These are phyloP conservation scores for Podospora pseudoanserina DNA, from an alignment of 495 filamentous ascomycete species.

Conservation along the genomic window DNA sequence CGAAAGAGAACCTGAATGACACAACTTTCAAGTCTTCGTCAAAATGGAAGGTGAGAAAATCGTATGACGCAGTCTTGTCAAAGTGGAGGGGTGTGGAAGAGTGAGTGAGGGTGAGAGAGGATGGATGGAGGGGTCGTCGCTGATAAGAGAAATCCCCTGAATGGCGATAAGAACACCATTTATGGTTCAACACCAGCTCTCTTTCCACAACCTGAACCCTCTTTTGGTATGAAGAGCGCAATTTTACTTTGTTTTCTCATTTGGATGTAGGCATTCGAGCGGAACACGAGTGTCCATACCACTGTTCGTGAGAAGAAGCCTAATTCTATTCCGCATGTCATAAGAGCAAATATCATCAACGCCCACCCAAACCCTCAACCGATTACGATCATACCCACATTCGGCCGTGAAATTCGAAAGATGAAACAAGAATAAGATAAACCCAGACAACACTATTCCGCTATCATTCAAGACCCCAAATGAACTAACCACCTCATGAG, in stretches of 20 bases:
- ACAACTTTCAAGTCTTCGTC: not conserved
- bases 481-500: not conserved
- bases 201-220: not conserved
- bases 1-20: not conserved
- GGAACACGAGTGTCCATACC: not conserved
- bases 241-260: too few species aligned
- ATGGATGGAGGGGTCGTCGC: not conserved
- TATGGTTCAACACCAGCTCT: too few species aligned
- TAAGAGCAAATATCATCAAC: not conserved
- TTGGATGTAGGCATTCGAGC: too few species aligned
- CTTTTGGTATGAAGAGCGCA: not conserved
- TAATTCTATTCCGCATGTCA: not conserved
- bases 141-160: not conserved
- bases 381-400: not conserved
- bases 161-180: not conserved
- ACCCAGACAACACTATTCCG: not conserved
- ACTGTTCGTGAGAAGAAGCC: not conserved
- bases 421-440: not conserved
- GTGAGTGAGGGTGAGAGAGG: not conserved
- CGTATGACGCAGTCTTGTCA: not conserved
- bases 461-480: not conserved
- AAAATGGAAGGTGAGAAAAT: not conserved
- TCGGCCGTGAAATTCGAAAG: not conserved
- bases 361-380: not conserved
- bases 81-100: not conserved